Evolutionary conservation across 2,329 filamentous ascomycete species (phyloP), one percentile per base, ranked within the genome.

Genomic region (Rutstroemia sp.): DNA sequence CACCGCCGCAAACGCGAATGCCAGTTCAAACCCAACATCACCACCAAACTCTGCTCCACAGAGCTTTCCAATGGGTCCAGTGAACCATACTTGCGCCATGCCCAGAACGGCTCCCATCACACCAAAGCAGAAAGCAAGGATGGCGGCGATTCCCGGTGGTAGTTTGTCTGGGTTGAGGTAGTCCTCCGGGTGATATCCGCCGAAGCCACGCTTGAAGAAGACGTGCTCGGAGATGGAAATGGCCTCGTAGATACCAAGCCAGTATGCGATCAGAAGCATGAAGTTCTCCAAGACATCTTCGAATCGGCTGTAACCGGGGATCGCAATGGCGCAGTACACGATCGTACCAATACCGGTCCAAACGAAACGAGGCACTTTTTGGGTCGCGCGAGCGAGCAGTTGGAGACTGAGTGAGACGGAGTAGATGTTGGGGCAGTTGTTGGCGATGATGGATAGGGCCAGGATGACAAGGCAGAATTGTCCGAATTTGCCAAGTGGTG

Each of bases 371-470:
- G 86, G 86, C 0, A 89, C 76, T 45, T 74, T 75, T 64, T 82
- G 78, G 1, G 82, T 79, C 67, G 75, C 77, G 45, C 77, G 77
- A 9, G 77, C 77, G 41, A 90, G 72, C 14, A 88, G 79, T 67
- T 90, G 86, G 39, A 88, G 75, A 12, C 82, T 84, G 41, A 90
- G 75, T 5, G 80, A 79, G 49, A 84, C 80, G 18, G 83, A 88
- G 75, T 91, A 90, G 69, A 86, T 82, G 68, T 87, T 87, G 5
- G 84, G 84, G 67, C 81, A 85, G 72, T 88, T 88, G 73, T 86
- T 87, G 58, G 83, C 85, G 60, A 88, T 77, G 67, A 86, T 86
- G 53, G 79, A 82, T 14, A 88, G 76, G 2, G 82, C 82, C 8
- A 88, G 77, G 48, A 88, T 75, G 53, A 86, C 77, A 25, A 87